Evolutionary conservation across 805 yeast species (phyloP).

Genomic region (Saccharomycopsis sp.): DNA sequence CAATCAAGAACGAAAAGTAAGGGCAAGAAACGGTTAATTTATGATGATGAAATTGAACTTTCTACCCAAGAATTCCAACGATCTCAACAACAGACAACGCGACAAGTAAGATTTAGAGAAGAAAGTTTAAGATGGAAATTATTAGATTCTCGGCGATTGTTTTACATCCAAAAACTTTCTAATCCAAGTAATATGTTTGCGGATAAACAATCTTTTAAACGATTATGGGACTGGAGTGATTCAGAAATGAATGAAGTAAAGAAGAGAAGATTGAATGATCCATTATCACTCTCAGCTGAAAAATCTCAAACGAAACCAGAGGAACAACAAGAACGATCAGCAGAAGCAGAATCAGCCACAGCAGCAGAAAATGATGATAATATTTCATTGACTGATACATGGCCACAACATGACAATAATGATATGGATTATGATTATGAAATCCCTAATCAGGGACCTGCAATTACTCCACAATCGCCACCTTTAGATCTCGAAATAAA

Average conservation of each 20-base stretch:
- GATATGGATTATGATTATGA: constrained; percentile 23
- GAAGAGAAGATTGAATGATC: neutral
- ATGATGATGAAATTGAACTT: constrained; percentile 26
- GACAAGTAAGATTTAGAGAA: neutral
- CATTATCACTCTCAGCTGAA: no score
- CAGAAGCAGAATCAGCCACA: neutral
- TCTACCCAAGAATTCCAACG: constrained; percentile 22
- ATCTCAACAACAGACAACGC: neutral
- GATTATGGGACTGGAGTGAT: constrained; percentile 7
- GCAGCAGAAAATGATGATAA: neutral
- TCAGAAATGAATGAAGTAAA: neutral
- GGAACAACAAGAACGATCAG: no score
- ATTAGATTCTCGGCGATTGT: neutral
- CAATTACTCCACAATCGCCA: neutral
- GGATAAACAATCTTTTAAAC: constrained; percentile 6
- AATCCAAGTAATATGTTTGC: constrained; percentile 8
- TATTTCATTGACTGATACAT: neutral
- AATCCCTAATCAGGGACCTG: constrained; percentile 21
- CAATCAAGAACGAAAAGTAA: constrained; percentile 17
- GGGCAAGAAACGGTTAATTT: constrained; percentile 23
- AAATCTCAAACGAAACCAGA: no score
- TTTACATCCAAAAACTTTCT: constrained; percentile 12
- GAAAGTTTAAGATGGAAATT: constrained; percentile 1
- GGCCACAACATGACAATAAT: neutral
- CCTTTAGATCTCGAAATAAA: constrained; percentile 1